Base-by-base conservation (phyloP, 495 filamentous ascomycete species). In the Neurospora tetraspora region DNA sequence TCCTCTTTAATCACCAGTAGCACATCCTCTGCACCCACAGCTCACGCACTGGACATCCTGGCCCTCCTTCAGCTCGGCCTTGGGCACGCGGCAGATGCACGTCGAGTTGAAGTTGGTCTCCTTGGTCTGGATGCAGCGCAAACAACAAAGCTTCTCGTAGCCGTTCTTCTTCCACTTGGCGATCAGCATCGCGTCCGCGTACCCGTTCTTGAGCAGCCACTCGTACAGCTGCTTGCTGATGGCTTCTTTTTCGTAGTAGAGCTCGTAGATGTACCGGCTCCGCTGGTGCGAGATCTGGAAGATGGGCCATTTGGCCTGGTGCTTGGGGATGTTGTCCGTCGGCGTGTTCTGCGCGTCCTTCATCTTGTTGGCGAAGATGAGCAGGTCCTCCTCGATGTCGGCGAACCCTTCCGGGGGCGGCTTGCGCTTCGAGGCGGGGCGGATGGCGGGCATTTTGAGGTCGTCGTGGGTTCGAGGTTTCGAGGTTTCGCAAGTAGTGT, bases 141-240 rank as follows among this genome's bases (percentile, higher is more conserved):
- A 85, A 79, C 96, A 99, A 80, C 96, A 99, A 9, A 99, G 82
- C 91, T 98, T 98, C 83, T 98, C 96, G 82, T 99, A 99, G 27
- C 96, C 96, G 78, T 95, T 92, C 83, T 98, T 99, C 88, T 99
- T 99, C 96, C 96, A 99, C 83, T 99, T 98, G 18, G 96, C 96
- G 78, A 99, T 98, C 74, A 99, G 84, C 81, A 91, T 94, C 23
- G 92, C 88, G 84, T 99, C 96, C 11, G 93, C 96, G 81, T 99
- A 98, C 68, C 90, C 90, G 80, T 98, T 97, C 87, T 99, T 99
- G 65, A 98, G 86, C 76, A 98, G 85, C 91, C 92, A 99, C 74
- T 97, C 95, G 81, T 99, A 99, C 16, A 98, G 86, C 80, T 88
- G 85, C 81, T 92, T 94, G 73, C 88, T 91, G 82, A 99, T 98